Evolutionary conservation across 768 basidiomycete species (phyloP), one percentile per base, ranked within the genome.

Genomic region (Tubosaeta sp.): DNA sequence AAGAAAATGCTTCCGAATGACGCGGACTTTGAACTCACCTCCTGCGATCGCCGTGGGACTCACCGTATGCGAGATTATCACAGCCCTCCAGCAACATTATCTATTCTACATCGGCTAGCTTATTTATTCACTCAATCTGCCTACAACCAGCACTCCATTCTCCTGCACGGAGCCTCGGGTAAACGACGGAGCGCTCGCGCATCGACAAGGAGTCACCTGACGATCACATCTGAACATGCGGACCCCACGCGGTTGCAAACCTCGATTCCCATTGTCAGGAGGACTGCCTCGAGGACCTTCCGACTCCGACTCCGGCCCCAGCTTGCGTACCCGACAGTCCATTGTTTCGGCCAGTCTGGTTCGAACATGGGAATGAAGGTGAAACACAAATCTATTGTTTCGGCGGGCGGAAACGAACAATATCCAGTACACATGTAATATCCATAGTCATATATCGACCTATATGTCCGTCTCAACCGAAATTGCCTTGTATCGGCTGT

Each of bases 1-100:
- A 40, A 31, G 34, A 41, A 44, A 64, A 54, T 66, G 13, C 61
- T 45, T 58, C 64, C 65, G 64, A 49, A 47, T 19, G 9, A 64
- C 65, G 62, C 64, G 62, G 64, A 51, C 60, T 55, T 57, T 52
- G 29, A 67, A 67, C 44, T 35, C 19, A 12, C 21, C 25, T 25
- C 22, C 22, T 49, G 40, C 55, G 40, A 62, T 59, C 51, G 51
- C 46, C 44, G 49, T 59, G 52, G 49, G 43, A 59, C 38, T 38
- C 42, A 11, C 24, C 18, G 36, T 38, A 46, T 40, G 43, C 48
- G 45, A 54, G 46, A 58, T 51, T 49, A 63, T 60, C 58, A 50
- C 35, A 52, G 45, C 54, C 36, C 47, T 52, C 45, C 16, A 49
- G 49, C 49, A 51, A 14, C 18, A 27, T 39, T 32, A 18, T 45